A percentile compares a stretch with the other conserved stretches of the same genome.
Evolutionary conservation across 371 early-diverging fungal species (phyloP).

Genomic region (Coemansia sp.): DNA sequence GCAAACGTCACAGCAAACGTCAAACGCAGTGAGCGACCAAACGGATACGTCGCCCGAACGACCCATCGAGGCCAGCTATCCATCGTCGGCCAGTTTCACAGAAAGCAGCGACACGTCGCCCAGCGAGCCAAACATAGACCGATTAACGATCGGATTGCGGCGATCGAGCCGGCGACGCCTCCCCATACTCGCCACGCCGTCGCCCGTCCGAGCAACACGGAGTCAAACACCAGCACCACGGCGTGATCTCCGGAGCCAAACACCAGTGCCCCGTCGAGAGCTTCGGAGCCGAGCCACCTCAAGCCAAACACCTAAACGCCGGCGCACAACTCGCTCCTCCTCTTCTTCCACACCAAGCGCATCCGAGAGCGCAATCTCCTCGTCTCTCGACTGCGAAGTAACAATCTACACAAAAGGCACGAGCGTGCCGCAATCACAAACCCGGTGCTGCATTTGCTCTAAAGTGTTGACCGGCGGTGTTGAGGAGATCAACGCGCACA

Average conservation of each 20-base stretch:
- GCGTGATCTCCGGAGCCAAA: no score
- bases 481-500: slow-evolving; percentile 34
- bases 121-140: background rate
- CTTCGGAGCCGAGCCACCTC: background rate
- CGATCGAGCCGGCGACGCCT: background rate
- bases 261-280: background rate
- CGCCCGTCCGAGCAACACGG: no score
- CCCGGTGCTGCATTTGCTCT: slow-evolving; percentile 74
- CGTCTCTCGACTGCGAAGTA: slow-evolving; percentile 22
- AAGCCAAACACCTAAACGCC: background rate
- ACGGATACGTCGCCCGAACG: background rate
- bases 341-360: no score
- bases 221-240: no score
- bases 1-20: no score
- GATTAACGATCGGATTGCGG: background rate
- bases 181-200: no score
- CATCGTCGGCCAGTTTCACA: background rate
- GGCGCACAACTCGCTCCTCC: background rate
- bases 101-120: background rate
- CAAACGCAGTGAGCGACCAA: background rate
- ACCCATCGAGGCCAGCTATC: background rate
- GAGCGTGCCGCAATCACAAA: slow-evolving; percentile 13
- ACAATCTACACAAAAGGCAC: slow-evolving; percentile 25
- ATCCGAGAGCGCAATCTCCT: slow-evolving; percentile 11
- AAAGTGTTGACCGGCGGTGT: slow-evolving; percentile 55